These are phyloP conservation scores for Sporothrix phasma DNA, from an alignment of 2,329 filamentous ascomycete species.

Conservation along the genomic window DNA sequence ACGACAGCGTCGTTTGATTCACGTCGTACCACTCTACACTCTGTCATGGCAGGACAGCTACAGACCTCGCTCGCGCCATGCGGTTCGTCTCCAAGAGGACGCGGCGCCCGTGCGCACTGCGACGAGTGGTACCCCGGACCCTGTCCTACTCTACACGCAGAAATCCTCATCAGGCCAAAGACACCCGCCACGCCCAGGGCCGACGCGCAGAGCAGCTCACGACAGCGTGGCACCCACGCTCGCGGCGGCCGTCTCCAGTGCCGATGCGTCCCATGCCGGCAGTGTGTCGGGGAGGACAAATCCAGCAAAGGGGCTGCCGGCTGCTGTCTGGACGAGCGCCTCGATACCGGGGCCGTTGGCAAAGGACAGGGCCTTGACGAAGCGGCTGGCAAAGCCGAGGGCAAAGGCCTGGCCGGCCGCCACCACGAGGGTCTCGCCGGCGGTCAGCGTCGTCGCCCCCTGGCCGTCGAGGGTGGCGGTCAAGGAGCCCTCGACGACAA, in stretches of 20 bases:
- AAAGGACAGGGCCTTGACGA: not conserved
- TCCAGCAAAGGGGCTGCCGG: not conserved
- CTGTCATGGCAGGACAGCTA: too few relatives aligned
- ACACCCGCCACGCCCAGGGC: too few relatives aligned
- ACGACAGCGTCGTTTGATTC: too few relatives aligned
- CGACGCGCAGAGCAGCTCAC: too few relatives aligned
- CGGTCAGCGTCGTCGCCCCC: not conserved
- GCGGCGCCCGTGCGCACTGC: too few relatives aligned
- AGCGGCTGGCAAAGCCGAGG: not conserved
- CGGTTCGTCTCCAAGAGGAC: too few relatives aligned
- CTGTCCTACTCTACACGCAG: too few relatives aligned
- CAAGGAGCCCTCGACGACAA: not conserved
- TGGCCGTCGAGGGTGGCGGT: not conserved
- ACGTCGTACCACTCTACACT: too few relatives aligned
- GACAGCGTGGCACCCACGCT: not conserved
- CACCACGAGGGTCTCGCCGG: not conserved
- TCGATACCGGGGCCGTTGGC: constrained; percentile 1
- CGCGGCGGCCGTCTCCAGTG: not conserved
- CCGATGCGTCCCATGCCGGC: not conserved
- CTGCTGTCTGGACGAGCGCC: not conserved
- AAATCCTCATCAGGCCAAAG: too few relatives aligned
- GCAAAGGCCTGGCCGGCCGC: not conserved
- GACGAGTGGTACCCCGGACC: too few relatives aligned
- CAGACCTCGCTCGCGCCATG: too few relatives aligned
- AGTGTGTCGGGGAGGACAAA: not conserved